Evolutionary conservation across 2,329 filamentous ascomycete species (phyloP), one percentile per base, ranked within the genome.

Genomic region (Epichloe sylvatica): DNA sequence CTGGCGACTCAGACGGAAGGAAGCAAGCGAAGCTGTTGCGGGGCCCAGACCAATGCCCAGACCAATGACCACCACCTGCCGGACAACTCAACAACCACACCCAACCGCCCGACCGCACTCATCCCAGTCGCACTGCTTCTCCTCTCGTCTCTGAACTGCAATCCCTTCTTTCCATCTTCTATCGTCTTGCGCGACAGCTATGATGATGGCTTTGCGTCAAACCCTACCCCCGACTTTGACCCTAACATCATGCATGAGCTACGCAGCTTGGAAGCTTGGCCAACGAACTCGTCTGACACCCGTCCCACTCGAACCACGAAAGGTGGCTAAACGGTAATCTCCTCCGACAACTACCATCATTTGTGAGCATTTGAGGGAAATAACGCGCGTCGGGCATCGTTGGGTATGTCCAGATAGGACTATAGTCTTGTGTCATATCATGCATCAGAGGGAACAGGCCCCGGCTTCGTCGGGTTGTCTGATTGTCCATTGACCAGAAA

Each of bases 361-460:
- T 12, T 42, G 19, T 40, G 23, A 46, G 46, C 21, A 36, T 17
- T 37, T 41, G 15, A 17, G 13, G 8, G 23, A 37, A 17, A 30
- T 15, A 43, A 42, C 34, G 41, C 33, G 46, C 45, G 46, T 51
- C 35, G 49, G 49, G 49, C 46, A 51, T 45, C 50, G 46, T 51
- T 49, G 46, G 50, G 50, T 51, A 41, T 34, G 34, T 15, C 21
- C 3, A 15, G 19, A 30, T 33, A 11, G 30, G 35, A 30, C 45
- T n/a, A 30, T 23, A 12, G 19, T n/a, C 40, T 33, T 21, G 21
- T 21, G 38, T 21, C 38, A 39, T 17, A 12, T 23, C 42, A 39
- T 49, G 36, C 35, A 25, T 15, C 21, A 38, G 21, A 45, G 25
- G 17, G 41, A 38, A n/a, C 23, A 21, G 21, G 25, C 9, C 36